Evolutionary conservation across 768 basidiomycete genomes (phyloP), one percentile per base, ranked within the genome.

Genomic region (Plicaturopsis crispa): DNA sequence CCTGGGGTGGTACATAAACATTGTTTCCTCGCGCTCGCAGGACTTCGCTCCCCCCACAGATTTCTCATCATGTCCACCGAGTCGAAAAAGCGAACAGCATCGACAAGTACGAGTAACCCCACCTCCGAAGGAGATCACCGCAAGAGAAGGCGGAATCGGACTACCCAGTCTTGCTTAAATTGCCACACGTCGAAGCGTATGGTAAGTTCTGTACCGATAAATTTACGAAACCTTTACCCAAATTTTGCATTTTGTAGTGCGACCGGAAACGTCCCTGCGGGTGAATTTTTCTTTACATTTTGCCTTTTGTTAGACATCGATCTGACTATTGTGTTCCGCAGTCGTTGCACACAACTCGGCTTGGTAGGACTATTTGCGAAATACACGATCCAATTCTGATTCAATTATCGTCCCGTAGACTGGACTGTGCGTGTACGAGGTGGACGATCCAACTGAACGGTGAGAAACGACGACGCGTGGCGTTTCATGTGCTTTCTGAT

Each of bases 381-480:
- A 24, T 18, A 12, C 30, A 24, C 16, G 31, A 28, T 14, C 12
- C 20, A 7, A 18, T 36, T 39, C 35, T 38, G 13, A 31, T 12
- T 24, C 45, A 22, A 31, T 35, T 21, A 16, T 31, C 22, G n/a
- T 34, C 17, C 4, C 32, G 31, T 45, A 85, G 83, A 87, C 83
- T 34, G 85, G 84, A 1, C 65, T 86, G 4, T 90, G 86, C 52
- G 80, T 88, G 7, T 90, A 90, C 48, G 84, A 90, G 54, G 75
- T 88, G 5, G 85, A 88, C 49, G 83, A 85, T 49, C 80, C 80
- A 18, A 74, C 57, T 43, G 73, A 77, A 55, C 67, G 74, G 50
- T 62, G 60, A 10, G 68, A 70, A n/a, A n/a, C n/a, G n/a, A n/a
- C n/a, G n/a, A n/a, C n/a, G n/a, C n/a, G n/a, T n/a, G n/a, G n/a